Conservation (phyloP, 257 asterid genomes). For the Lantana camara region DNA sequence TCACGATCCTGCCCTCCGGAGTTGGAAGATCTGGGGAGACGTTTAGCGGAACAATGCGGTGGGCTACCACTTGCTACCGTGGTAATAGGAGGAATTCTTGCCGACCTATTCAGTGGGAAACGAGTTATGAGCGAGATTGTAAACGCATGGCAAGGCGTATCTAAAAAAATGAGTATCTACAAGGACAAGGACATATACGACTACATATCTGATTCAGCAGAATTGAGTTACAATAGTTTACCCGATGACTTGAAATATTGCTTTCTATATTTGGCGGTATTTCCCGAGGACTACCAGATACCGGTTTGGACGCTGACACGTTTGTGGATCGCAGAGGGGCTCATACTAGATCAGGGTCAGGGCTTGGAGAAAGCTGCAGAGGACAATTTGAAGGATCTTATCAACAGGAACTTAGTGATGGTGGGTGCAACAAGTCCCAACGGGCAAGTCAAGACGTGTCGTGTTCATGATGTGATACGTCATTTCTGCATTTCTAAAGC, state of each 20-base stretch:
- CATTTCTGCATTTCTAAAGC: not conserved
- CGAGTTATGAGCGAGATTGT: not conserved
- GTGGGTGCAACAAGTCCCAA: not conserved
- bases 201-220: not conserved
- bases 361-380: not conserved
- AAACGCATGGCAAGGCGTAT: not conserved
- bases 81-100: not conserved
- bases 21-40: not conserved
- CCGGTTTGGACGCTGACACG: not conserved
- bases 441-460: not conserved
- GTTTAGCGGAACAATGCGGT: not conserved
- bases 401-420: not conserved
- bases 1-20: not conserved
- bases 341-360: not conserved
- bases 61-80: not conserved
- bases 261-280: constrained; percentile 51
- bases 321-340: not conserved
- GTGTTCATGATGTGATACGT: not conserved
- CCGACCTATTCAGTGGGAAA: too few species aligned
- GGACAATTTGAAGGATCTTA: not conserved
- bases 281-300: constrained; percentile 40
- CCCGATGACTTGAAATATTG: constrained; percentile 43
- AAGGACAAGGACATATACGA: not conserved
- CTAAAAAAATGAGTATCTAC: not conserved
- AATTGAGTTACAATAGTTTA: constrained; percentile 16